phyloP scores from a whole-genome alignment of 352 stramenopile genomes.

The Thalassiosira pacifica region DNA sequence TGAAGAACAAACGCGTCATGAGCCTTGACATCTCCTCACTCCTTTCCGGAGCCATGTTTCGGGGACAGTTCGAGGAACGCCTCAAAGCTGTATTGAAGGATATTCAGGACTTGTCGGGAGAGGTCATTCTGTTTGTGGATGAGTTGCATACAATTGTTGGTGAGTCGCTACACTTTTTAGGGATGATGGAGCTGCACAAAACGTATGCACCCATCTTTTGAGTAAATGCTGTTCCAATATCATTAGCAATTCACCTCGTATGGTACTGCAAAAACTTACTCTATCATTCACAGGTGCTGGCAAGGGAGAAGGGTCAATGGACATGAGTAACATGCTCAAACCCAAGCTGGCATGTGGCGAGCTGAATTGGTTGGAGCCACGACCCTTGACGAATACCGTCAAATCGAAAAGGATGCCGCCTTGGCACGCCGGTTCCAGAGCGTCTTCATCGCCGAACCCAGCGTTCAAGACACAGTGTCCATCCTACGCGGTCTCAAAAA shows the following conservation, averaged over 20 bases:
- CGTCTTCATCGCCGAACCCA: slow-evolving; percentile 94
- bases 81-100: slow-evolving; percentile 95
- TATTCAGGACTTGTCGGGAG: slow-evolving; percentile 91
- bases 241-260: too few relatives aligned
- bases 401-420: slow-evolving; percentile 98
- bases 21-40: slow-evolving; percentile 94
- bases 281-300: slow-evolving; percentile 23
- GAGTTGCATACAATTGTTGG: slow-evolving; percentile 96
- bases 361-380: slow-evolving; percentile 94
- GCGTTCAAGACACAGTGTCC: slow-evolving; percentile 93
- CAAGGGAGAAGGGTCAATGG: slow-evolving; percentile 90
- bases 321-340: slow-evolving; percentile 96
- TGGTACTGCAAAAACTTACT: background rate
- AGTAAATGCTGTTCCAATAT: too few relatives aligned
- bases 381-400: slow-evolving; percentile 94
- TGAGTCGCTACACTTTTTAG: too few relatives aligned
- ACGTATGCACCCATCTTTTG: too few relatives aligned
- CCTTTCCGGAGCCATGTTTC: slow-evolving; percentile 93
- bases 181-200: too few relatives aligned
- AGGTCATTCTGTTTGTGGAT: slow-evolving; percentile 97
- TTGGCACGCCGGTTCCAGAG: slow-evolving; percentile 96
- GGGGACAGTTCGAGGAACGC: slow-evolving; percentile 97
- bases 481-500: slow-evolving; percentile 96
- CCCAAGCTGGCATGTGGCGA: slow-evolving; percentile 92
- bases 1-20: slow-evolving; percentile 93